Percentiles rank a stretch among this genome's conserved stretches.
Evolutionary conservation across 208 protist genomes (phyloP).

Genomic region (Lotmaria passim): DNA sequence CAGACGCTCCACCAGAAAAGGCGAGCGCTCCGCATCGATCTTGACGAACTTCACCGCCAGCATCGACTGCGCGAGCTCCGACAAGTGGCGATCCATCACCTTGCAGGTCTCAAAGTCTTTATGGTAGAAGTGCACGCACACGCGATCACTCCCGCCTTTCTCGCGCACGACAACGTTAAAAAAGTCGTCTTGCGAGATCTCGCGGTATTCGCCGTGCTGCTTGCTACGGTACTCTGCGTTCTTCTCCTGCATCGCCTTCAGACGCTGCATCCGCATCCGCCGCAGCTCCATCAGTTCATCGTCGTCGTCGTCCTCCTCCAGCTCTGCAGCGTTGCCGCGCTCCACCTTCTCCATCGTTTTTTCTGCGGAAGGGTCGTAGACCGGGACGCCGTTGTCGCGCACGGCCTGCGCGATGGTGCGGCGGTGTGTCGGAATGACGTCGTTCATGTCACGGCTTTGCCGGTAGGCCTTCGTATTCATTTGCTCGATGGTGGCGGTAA

Average conservation of each 20-base stretch:
- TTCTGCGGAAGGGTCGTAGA: conserved; percentile 77
- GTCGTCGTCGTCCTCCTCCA: conserved; percentile 75
- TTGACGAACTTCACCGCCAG: conserved; percentile 93
- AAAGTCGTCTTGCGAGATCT: conserved; percentile 94
- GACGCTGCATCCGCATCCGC: conserved; percentile 58
- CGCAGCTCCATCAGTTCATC: conserved; percentile 79
- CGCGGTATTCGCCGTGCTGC: conserved; percentile 93
- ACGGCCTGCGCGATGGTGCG: conserved; percentile 38
- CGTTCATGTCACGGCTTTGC: conserved; percentile 64
- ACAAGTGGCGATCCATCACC: conserved; percentile 94
- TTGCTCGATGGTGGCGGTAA: conserved; percentile 82
- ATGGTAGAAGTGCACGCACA: conserved; percentile 95
- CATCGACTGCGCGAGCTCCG: conserved; percentile 77
- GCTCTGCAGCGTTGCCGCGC: conserved; percentile 38
- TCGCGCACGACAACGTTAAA: conserved; percentile 92
- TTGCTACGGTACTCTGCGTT: conserved; percentile 85
- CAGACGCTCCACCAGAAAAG: conserved; percentile 95
- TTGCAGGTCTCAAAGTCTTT: conserved; percentile 96
- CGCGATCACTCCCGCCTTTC: conserved; percentile 88
- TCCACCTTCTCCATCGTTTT: conserved; percentile 40
- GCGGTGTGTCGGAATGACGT: conserved; percentile 88
- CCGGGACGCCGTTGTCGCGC: conserved; percentile 54
- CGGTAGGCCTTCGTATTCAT: conserved; percentile 81
- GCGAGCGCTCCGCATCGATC: conserved; percentile 93
- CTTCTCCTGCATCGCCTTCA: conserved; percentile 66